These are phyloP conservation scores for Adansonia grandidieri DNA, from an alignment of 441 rosid genomes.

Conservation along the genomic window DNA sequence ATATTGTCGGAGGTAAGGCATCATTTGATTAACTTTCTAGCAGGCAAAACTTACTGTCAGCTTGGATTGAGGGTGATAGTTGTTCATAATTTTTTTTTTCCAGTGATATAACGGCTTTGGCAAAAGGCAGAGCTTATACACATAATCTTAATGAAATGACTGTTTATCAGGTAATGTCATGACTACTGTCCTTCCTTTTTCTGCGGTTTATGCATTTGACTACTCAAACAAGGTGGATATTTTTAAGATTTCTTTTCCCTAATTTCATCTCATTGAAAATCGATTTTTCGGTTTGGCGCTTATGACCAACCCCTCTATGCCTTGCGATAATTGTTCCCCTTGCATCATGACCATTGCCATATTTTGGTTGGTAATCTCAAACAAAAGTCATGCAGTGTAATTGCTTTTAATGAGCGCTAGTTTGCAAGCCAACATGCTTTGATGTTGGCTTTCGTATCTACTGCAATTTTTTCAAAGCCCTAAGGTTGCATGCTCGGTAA, in stretches of 20 bases:
- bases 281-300: no score
- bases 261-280: neutral
- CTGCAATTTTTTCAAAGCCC: neutral
- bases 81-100: conserved; percentile 1
- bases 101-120: conserved; percentile 98
- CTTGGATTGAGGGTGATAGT: conserved; percentile 16
- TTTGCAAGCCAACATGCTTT: neutral
- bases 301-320: no score
- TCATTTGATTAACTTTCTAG: conserved; percentile 19
- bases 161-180: conserved; percentile 74
- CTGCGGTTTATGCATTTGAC: conserved; percentile 1
- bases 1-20: conserved; percentile 83
- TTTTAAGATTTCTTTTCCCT: neutral
- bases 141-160: conserved; percentile 90
- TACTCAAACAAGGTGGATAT: conserved; percentile 5
- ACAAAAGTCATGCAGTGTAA: neutral
- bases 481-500: neutral
- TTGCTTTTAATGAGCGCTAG: neutral
- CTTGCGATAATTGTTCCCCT: no score
- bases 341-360: no score
- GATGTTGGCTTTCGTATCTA: neutral
- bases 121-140: conserved; percentile 92
- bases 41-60: neutral
- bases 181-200: neutral
- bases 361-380: neutral